These are phyloP conservation scores for Wallacemonas collosoma DNA, from an alignment of 208 protist species.

Conservation along the genomic window DNA sequence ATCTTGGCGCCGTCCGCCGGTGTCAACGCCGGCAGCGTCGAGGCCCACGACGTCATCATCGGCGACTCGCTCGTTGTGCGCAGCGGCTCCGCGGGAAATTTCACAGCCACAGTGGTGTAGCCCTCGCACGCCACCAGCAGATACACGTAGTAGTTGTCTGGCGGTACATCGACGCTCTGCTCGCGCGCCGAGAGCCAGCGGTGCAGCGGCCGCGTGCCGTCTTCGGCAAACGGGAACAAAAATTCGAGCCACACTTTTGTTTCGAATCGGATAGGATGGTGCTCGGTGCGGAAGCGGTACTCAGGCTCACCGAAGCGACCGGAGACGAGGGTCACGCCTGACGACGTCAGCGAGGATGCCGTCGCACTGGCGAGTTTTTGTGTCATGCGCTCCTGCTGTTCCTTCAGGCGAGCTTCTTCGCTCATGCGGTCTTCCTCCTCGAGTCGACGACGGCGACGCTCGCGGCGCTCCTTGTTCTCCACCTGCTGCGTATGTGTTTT, in stretches of 20 bases:
- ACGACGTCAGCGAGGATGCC: constrained; percentile 10
- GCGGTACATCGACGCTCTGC: constrained; percentile 63
- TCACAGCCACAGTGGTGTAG: constrained; percentile 79
- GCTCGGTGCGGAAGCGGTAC: constrained; percentile 74
- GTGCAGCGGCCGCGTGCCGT: constrained; percentile 70
- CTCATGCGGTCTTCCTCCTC: constrained; percentile 67
- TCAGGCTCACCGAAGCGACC: constrained; percentile 57
- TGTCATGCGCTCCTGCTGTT: constrained; percentile 36
- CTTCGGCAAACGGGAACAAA: constrained; percentile 58
- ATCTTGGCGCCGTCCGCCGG: constrained; percentile 2
- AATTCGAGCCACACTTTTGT: constrained; percentile 87
- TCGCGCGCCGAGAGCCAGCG: constrained; percentile 84
- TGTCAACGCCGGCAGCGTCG: constrained; percentile 8
- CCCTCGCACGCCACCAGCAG: constrained; percentile 84
- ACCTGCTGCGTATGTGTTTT: constrained; percentile 80
- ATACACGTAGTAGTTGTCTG: constrained; percentile 73
- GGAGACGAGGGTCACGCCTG: constrained; percentile 1
- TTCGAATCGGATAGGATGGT: constrained; percentile 33
- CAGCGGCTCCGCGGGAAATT: constrained; percentile 61
- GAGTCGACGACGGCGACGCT: constrained; percentile 49
- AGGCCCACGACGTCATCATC: constrained; percentile 16
- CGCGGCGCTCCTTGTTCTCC: constrained; percentile 59
- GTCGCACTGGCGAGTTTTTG: constrained; percentile 13
- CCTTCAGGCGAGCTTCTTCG: constrained; percentile 39
- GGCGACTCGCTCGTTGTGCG: constrained; percentile 15